phyloP scores from a whole-genome alignment of 768 basidiomycete genomes.

The Phaffia tasmanica region DNA sequence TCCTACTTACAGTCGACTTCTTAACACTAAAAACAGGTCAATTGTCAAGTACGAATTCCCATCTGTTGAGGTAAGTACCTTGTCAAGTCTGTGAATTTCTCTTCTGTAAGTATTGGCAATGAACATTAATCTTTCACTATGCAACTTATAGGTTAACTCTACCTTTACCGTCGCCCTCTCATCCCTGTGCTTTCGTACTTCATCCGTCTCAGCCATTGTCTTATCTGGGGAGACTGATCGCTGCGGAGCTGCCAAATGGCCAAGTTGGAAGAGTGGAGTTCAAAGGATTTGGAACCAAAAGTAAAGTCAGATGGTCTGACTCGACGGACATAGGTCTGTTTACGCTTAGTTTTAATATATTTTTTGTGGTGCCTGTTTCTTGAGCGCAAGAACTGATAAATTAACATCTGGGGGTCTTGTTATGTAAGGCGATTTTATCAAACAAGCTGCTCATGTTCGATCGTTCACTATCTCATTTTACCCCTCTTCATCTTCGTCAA shows the following conservation, averaged over 20 bases:
- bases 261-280: constrained; percentile 34
- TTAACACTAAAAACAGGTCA: constrained; percentile 42
- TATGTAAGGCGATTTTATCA: constrained; percentile 49
- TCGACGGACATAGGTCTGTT: constrained; percentile 38
- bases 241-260: constrained; percentile 37
- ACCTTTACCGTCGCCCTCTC: constrained; percentile 31
- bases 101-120: not conserved
- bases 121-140: not conserved
- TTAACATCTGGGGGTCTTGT: not conserved
- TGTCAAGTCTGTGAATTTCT: no score
- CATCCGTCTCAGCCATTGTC: constrained; percentile 61
- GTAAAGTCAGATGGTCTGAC: constrained; percentile 50
- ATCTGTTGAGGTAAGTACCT: constrained; percentile 56
- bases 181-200: constrained; percentile 50
- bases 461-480: constrained; percentile 46
- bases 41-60: constrained; percentile 52
- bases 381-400: not conserved
- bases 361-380: constrained; percentile 39
- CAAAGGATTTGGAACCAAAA: constrained; percentile 31
- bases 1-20: not conserved
- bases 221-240: constrained; percentile 51
- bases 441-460: constrained; percentile 49
- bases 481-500: not conserved
- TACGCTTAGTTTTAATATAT: no score
- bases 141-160: constrained; percentile 27